These are phyloP conservation scores for Vicia villosa DNA, from an alignment of 306 rosid genomes.

Conservation along the genomic window DNA sequence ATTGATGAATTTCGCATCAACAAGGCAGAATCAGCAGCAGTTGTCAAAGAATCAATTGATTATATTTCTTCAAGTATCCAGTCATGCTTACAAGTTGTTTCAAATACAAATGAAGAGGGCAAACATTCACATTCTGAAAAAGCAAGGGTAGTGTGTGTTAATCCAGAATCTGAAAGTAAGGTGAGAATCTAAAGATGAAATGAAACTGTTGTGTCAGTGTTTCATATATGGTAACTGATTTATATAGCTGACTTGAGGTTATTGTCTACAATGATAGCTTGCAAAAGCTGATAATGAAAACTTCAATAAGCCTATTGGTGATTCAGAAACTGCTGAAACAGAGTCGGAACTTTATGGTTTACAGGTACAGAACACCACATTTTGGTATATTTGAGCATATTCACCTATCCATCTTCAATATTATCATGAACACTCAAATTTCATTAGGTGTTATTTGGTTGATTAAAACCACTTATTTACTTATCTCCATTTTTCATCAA, in stretches of 20 bases:
- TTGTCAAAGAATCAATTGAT: constrained; percentile 47
- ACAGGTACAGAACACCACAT: constrained; percentile 63
- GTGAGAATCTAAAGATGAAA: constrained; percentile 46
- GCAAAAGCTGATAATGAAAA: constrained; percentile 42
- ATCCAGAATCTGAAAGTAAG: constrained; percentile 50
- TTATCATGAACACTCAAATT: constrained; percentile 30
- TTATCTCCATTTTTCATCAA: constrained; percentile 6
- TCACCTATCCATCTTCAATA: constrained; percentile 12
- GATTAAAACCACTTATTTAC: neutral
- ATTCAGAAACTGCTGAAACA: constrained; percentile 58
- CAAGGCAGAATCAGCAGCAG: constrained; percentile 34
- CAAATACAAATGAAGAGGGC: constrained; percentile 49
- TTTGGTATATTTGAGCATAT: constrained; percentile 27
- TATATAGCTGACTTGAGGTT: constrained; percentile 26
- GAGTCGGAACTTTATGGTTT: constrained; percentile 78
- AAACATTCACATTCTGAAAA: constrained; percentile 39
- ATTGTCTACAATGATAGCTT: constrained; percentile 48
- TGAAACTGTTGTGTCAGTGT: constrained; percentile 18
- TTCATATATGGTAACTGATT: constrained; percentile 6
- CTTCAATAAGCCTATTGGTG: constrained; percentile 47
- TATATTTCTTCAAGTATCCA: constrained; percentile 43
- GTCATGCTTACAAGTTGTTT: constrained; percentile 45
- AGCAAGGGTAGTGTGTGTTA: constrained; percentile 38
- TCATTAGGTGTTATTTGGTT: constrained; percentile 6
- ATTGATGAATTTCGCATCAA: constrained; percentile 35